Conservation (phyloP, 164 flowering plant species). For the Nelumbo lutea region DNA sequence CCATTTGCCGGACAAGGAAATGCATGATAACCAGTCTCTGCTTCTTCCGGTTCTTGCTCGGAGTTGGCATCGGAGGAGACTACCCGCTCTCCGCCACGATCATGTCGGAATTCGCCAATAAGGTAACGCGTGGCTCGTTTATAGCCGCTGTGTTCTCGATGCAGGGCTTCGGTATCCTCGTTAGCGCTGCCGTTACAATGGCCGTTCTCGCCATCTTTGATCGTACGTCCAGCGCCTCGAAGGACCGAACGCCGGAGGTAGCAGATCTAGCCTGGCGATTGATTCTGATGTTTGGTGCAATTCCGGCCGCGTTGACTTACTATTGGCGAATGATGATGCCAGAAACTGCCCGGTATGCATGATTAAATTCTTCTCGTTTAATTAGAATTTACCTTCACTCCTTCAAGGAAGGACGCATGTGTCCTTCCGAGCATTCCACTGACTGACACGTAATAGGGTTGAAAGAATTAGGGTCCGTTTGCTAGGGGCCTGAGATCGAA, state of each 20-base stretch:
- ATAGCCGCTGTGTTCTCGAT: conserved; percentile 38
- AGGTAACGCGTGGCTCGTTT: conserved; percentile 24
- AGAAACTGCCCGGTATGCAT: conserved; percentile 58
- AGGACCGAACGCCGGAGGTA: conserved; percentile 13
- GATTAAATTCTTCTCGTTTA: neutral
- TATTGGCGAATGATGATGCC: conserved; percentile 80
- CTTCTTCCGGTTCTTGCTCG: conserved; percentile 30
- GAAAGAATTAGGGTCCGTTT: too few species aligned
- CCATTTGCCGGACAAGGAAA: conserved; percentile 27
- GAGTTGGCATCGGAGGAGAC: conserved; percentile 27
- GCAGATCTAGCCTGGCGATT: conserved; percentile 48
- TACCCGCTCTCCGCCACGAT: conserved; percentile 25
- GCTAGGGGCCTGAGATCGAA: too few species aligned
- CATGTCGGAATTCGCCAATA: conserved; percentile 29
- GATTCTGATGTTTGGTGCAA: conserved; percentile 29
- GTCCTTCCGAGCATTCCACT: too few species aligned
- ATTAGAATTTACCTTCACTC: neutral
- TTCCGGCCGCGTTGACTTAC: conserved; percentile 24
- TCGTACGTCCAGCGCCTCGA: neutral
- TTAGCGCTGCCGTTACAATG: conserved; percentile 48
- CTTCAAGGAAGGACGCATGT: too few species aligned
- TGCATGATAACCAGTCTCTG: conserved; percentile 31
- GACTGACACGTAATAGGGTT: too few species aligned
- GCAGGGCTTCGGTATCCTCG: conserved; percentile 68
- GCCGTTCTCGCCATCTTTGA: conserved; percentile 27